Conservation (phyloP, 1,284 basidiomycete genomes). For the Malassezia equina region DNA sequence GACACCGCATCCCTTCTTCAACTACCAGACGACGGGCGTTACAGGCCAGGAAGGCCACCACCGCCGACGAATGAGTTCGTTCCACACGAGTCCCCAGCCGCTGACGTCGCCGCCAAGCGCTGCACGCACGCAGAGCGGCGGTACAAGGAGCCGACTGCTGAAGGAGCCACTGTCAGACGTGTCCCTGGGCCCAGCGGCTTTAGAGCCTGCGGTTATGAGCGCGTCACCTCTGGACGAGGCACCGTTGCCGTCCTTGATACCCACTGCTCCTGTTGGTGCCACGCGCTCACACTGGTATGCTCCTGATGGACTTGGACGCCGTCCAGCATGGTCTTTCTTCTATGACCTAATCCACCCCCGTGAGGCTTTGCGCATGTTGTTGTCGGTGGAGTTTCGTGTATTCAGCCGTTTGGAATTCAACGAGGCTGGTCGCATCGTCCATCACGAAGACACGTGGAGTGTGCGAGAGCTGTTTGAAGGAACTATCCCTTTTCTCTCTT, state of each 20-base stretch:
- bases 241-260: background rate
- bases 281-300: conserved; percentile 39
- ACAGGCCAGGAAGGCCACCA: too few relatives aligned
- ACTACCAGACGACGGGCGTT: conserved; percentile 20
- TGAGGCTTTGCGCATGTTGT: conserved; percentile 29
- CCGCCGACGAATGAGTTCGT: background rate
- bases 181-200: background rate
- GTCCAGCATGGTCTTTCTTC: conserved; percentile 30
- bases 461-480: conserved; percentile 44
- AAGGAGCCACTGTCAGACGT: background rate
- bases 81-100: background rate
- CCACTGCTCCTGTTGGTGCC: conserved; percentile 33
- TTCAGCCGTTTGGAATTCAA: conserved; percentile 48
- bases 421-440: conserved; percentile 43
- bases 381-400: conserved; percentile 41
- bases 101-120: background rate
- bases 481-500: conserved; percentile 37
- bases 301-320: conserved; percentile 32
- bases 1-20: conserved; percentile 42
- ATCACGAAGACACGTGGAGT: conserved; percentile 47
- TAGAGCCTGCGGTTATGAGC: background rate
- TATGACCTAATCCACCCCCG: conserved; percentile 37
- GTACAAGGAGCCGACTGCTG: background rate
- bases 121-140: background rate
- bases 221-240: background rate